These are phyloP conservation scores for Backusella luteola DNA, from an alignment of 192 early-diverging fungal genomes.

Conservation along the genomic window DNA sequence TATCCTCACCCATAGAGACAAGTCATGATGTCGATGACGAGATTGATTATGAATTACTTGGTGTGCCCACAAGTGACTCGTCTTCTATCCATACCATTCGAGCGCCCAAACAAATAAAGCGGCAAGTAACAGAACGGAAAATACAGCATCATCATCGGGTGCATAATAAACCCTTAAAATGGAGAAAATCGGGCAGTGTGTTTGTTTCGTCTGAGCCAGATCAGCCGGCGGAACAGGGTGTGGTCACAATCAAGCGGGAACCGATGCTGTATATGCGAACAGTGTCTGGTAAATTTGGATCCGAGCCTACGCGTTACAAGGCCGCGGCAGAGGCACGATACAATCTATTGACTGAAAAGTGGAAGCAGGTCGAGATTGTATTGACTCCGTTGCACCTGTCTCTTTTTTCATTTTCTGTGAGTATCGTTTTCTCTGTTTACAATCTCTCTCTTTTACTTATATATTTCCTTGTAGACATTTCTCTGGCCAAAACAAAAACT, in stretches of 20 bases:
- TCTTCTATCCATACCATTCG: not conserved
- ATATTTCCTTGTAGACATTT: conserved; percentile 1
- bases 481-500: conserved; percentile 15
- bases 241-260: not conserved
- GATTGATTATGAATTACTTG: not conserved
- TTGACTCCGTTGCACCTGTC: not conserved
- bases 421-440: not conserved
- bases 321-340: not conserved
- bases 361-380: conserved; percentile 15
- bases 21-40: not conserved
- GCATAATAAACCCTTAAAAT: conserved; percentile 2
- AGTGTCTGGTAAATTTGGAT: not conserved
- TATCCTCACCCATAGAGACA: not conserved
- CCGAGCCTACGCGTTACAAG: conserved; percentile 10
- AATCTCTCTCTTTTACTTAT: too few species aligned
- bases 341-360: not conserved
- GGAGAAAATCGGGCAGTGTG: conserved; percentile 17
- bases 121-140: not conserved
- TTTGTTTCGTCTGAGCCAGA: conserved; percentile 4
- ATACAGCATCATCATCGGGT: not conserved
- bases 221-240: too few species aligned
- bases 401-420: conserved; percentile 13
- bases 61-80: too few species aligned
- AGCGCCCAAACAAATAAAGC: not conserved
- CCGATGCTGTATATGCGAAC: conserved; percentile 10